Evolutionary conservation across 345 rosid genomes (phyloP), one percentile per base, ranked within the genome.

Genomic region (Theobroma cacao): DNA sequence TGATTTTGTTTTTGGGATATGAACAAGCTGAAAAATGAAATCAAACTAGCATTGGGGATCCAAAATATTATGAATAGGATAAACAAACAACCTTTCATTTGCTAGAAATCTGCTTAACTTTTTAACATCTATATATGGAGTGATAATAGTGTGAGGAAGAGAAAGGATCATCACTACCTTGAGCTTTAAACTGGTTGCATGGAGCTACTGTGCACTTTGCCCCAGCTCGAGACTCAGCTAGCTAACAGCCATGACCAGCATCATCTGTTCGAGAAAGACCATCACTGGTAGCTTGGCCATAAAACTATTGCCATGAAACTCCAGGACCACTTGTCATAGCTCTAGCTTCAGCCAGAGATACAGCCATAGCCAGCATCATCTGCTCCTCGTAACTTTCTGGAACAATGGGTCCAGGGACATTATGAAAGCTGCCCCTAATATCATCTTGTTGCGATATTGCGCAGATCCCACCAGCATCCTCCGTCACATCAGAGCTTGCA

Each of bases 301-400:
- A 34, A 53, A 74, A 76, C 85, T 88, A 93, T 81, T 91, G 97
- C 97, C 99, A 92, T 20, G 88, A 74, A 80, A 88, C 86, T 61
- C 85, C 90, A 33, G 86, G 85, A 78, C 85, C 87, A 77, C 80
- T 86, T 40, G 90, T 79, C 73, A 86, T 50, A 20, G 91, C 85
- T 82, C 88, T 88, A 77, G 94, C 95, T 80, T 94, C 97, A n/a
- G 97, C 97, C 31, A 94, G 86, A 84, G 99, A 92, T 71, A 90
- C 91, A 34, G 99, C 94, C 98, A 91, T 89, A 43, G 98, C 97
- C 77, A 96, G 79, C 97, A 94, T 91, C 97, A 94, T 94, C 84
- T 94, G 97, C 78, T 96, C 99, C 86, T 96, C 99, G 61, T 85
- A 96, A 85, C 87, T 94, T 87, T 92, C 97, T 8, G 97, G 98